Evolutionary conservation across 306 rosid species (phyloP).

Genomic region (Calophaca sinica): DNA sequence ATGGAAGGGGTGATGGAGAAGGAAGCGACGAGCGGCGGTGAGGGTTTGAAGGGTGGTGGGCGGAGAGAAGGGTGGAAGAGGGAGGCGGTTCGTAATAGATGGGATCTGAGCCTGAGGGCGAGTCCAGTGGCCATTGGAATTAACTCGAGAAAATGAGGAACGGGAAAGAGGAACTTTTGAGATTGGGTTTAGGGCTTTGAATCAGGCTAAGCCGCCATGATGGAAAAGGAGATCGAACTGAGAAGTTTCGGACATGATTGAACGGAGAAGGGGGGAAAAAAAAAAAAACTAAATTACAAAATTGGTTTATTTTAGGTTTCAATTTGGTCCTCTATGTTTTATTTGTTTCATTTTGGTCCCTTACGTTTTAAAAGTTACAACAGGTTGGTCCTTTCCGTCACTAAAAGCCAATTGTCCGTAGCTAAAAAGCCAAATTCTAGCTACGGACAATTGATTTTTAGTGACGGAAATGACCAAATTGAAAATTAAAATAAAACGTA

Average conservation of each 20-base stretch:
- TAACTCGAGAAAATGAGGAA: not conserved
- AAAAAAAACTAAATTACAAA: no score
- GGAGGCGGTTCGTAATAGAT: conserved; percentile 51
- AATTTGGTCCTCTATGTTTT: no score
- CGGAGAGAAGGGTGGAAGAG: conserved; percentile 41
- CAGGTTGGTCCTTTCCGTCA: no score
- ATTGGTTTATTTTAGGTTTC: no score
- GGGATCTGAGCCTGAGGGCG: conserved; percentile 72
- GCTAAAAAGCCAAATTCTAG: no score
- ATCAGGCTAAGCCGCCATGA: conserved; percentile 46
- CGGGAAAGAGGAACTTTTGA: not conserved
- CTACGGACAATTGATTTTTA: no score
- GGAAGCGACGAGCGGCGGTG: conserved; percentile 36
- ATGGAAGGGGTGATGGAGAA: conserved; percentile 33
- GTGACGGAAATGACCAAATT: no score
- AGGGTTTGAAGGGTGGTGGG: conserved; percentile 36
- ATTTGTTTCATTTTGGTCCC: no score
- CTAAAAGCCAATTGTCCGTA: no score
- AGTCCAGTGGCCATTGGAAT: conserved; percentile 63
- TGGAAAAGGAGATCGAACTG: not conserved
- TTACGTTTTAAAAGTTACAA: no score
- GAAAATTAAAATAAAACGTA: no score
- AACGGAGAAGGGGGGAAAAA: no score
- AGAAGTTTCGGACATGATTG: conserved; percentile 37
- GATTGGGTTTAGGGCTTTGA: conserved; percentile 53